Conservation (phyloP, 2,329 filamentous ascomycete species). For the Paecilomyces niveus region DNA sequence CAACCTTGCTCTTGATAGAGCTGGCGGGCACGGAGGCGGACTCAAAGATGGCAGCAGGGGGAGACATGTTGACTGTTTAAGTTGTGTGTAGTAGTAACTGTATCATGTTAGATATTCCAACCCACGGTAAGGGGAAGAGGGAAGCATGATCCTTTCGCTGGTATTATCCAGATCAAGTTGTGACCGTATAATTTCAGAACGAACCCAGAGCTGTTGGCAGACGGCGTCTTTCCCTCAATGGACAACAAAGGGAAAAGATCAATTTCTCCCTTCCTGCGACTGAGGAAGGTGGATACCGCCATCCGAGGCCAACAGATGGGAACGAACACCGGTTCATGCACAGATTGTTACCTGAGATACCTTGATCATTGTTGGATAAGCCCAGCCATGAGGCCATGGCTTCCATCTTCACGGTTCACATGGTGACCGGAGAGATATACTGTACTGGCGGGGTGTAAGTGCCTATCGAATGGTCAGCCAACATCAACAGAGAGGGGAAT, state of each 20-base stretch:
- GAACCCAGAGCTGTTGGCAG: slow-evolving; percentile 17
- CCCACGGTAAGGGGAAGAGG: slow-evolving; percentile 33
- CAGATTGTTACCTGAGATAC: slow-evolving; percentile 41
- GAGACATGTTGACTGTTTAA: slow-evolving; percentile 59
- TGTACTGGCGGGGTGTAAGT: background rate
- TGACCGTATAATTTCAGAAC: slow-evolving; percentile 78
- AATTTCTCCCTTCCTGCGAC: slow-evolving; percentile 9
- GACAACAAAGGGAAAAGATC: too few relatives aligned
- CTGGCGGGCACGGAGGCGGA: slow-evolving; percentile 29
- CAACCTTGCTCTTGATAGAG: slow-evolving; percentile 37
- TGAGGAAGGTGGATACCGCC: slow-evolving; percentile 15
- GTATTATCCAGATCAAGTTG: slow-evolving; percentile 99
- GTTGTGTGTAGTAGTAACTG: slow-evolving; percentile 21
- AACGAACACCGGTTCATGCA: slow-evolving; percentile 62
- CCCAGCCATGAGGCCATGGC: slow-evolving; percentile 33
- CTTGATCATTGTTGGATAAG: slow-evolving; percentile 38
- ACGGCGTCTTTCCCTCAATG: slow-evolving; percentile 3
- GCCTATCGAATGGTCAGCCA: background rate
- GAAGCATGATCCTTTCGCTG: slow-evolving; percentile 98
- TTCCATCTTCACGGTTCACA: slow-evolving; percentile 23
- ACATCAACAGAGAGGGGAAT: background rate
- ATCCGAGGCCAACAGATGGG: slow-evolving; percentile 18
- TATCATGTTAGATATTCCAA: slow-evolving; percentile 35
- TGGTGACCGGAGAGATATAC: slow-evolving; percentile 9
- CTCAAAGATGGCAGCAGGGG: slow-evolving; percentile 62